A percentile compares a stretch with the other conserved stretches of the same genome.
phyloP scores from a whole-genome alignment of 1,284 basidiomycete species.

The Trichosporon sp. region DNA sequence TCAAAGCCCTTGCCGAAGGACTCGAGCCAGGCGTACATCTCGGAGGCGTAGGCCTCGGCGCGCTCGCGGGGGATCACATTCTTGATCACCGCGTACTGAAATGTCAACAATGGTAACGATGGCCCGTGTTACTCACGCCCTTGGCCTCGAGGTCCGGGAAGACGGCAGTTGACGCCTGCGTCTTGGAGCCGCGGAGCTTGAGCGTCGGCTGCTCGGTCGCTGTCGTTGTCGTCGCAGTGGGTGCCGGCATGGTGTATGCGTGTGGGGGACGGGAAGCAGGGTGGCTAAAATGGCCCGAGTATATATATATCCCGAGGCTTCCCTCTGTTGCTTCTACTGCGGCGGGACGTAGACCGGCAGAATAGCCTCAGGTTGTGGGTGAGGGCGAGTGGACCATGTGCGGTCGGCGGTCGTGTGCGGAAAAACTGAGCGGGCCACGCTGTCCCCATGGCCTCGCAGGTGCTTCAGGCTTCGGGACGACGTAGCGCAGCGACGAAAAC shows the following conservation, averaged over 20 bases:
- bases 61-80: conserved; percentile 44
- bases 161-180: conserved; percentile 28
- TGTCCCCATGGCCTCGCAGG: neutral
- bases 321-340: too few species aligned
- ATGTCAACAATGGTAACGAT: neutral
- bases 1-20: conserved; percentile 53
- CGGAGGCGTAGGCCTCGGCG: conserved; percentile 47
- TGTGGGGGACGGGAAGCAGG: neutral
- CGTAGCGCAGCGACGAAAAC: too few species aligned
- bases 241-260: conserved; percentile 1
- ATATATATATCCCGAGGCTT: neutral
- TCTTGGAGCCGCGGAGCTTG: conserved; percentile 35
- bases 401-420: neutral
- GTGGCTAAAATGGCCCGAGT: neutral
- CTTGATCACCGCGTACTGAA: conserved; percentile 50
- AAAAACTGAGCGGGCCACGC: neutral
- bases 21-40: conserved; percentile 53
- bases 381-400: too few species aligned
- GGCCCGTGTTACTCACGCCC: conserved; percentile 37
- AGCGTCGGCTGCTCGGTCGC: conserved; percentile 27
- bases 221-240: neutral
- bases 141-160: conserved; percentile 38
- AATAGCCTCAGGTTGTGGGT: neutral
- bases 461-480: neutral
- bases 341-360: too few species aligned